These are phyloP conservation scores for Microbotryum violaceum DNA, from an alignment of 1,284 basidiomycete genomes.

Conservation along the genomic window DNA sequence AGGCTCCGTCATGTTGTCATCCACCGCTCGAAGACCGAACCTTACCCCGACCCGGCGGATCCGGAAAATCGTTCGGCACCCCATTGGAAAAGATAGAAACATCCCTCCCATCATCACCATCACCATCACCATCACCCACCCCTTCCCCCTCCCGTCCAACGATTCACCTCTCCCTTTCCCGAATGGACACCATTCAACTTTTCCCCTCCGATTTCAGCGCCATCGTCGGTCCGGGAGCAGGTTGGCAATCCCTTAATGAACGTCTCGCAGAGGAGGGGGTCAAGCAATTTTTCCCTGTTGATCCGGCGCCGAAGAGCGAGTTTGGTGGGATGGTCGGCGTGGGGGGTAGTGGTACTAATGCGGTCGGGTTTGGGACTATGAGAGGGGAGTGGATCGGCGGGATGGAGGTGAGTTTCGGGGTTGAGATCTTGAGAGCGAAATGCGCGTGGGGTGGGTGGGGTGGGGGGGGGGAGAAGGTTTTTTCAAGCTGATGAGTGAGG, in stretches of 20 bases:
- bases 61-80: not conserved
- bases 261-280: constrained; percentile 59
- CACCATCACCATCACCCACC: too few species aligned
- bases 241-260: constrained; percentile 80
- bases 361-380: constrained; percentile 72
- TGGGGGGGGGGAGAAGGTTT: not conserved
- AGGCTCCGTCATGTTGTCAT: constrained; percentile 13
- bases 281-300: constrained; percentile 79
- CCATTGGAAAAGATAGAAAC: too few species aligned
- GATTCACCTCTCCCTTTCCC: constrained; percentile 20
- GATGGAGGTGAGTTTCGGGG: constrained; percentile 45
- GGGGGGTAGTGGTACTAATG: constrained; percentile 22
- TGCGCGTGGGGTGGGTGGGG: too few species aligned
- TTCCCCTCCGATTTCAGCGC: constrained; percentile 68
- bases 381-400: constrained; percentile 38
- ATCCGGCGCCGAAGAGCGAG: constrained; percentile 20
- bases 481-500: not conserved
- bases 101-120: too few species aligned
- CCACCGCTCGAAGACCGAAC: not conserved
- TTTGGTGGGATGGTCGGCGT: constrained; percentile 22
- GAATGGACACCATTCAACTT: constrained; percentile 70
- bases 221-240: constrained; percentile 67
- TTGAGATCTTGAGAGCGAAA: too few species aligned
- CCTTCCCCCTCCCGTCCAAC: constrained; percentile 8
- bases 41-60: not conserved